Evolutionary conservation across 208 protist species (phyloP), one percentile per base, ranked within the genome.

Genomic region (Phytomonas sp.): DNA sequence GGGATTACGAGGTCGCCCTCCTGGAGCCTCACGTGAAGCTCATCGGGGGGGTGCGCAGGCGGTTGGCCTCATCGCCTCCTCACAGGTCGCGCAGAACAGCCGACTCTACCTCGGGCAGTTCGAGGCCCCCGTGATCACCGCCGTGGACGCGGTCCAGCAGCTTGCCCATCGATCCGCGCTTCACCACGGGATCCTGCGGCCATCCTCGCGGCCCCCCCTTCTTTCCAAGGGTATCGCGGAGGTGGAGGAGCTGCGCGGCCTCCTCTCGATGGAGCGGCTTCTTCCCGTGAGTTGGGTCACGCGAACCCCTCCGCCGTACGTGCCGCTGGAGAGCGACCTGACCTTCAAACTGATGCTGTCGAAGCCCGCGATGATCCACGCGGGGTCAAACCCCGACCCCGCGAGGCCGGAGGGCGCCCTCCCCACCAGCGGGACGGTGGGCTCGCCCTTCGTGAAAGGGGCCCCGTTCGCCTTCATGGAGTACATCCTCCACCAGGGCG

Each of bases 261-360:
- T 71, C 7, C 69, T 71, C 31, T 62, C 60, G 36, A 77, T 84
- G 75, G 87, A 96, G 83, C 80, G 69, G 32, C 68, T 94, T 29
- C 73, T 93, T 31, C 86, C 87, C 8, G 74, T 96, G 40, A 88
- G 85, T 64, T 96, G 87, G 87, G 82, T 88, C 28, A 92, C 84
- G 31, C 84, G 84, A 40, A 93, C 88, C 4, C 84, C 85, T 8
- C 88, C 85, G 40, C 91, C 91, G 37, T 96, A 92, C 70, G 85
- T 93, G 33, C 91, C 91, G 17, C 75, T 94, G 1, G 91, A 96
- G 75, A 70, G 79, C 2, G 91, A 96, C 67, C 75, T 96, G 11
- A 87, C 91, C 59, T 96, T 94, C 69, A 83, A 84, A 62, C 73
- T 94, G 29, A 84, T 92, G 68, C 82, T 96, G 65, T 92, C 88